Base-by-base conservation (phyloP, 1,139 yeast genomes). In the Protomyces lactucae-debilis region DNA sequence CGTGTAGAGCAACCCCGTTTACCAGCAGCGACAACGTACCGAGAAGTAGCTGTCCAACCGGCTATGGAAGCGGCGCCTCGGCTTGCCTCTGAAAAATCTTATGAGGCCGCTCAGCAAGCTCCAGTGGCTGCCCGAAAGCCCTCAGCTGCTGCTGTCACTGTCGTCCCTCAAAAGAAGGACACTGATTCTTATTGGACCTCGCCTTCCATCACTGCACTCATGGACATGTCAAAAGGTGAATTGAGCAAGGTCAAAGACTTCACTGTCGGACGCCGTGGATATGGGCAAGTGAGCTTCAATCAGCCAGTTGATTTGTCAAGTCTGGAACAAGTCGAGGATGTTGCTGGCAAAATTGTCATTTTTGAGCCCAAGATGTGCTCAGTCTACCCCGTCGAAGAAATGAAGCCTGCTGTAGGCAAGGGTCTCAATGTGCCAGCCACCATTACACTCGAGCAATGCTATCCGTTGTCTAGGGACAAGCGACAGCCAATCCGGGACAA, bases 161-260 rank as follows among this genome's bases (percentile, higher is more conserved):
- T 14, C n/a, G n/a, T 18, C 43, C 12, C 10, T 35, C 37, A 14
- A 16, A 25, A 23, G 18, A 35, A 37, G 43, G 86, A 84, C 37
- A 83, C 87, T 57, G 96, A 93, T 1, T n/a, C 52, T 32, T 95
- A 92, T 75, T 93, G 96, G 91, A 86, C 86, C 60, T 83, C 88
- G 1, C 99, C 99, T 25, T 78, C 91, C 3, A 72, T 86, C 56
- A 81, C 84, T 6, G 85, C 85, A 64, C 78, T 93, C 66, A 80
- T 83, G 66, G 76, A 80, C 52, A 80, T 82, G 80, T 74, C 90
- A 0, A 77, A 88, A 56, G 76, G 83, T 10, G 87, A 88, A 68
- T 80, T 91, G 60, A 83, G 87, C 65, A 72, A 82, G 12, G 86
- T 93, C n/a, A 71, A 79, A 36, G 77, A 84, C 67, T 86, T 92